Evolutionary conservation across 495 filamentous ascomycete genomes (phyloP).

Genomic region (Durotheca rogersii): DNA sequence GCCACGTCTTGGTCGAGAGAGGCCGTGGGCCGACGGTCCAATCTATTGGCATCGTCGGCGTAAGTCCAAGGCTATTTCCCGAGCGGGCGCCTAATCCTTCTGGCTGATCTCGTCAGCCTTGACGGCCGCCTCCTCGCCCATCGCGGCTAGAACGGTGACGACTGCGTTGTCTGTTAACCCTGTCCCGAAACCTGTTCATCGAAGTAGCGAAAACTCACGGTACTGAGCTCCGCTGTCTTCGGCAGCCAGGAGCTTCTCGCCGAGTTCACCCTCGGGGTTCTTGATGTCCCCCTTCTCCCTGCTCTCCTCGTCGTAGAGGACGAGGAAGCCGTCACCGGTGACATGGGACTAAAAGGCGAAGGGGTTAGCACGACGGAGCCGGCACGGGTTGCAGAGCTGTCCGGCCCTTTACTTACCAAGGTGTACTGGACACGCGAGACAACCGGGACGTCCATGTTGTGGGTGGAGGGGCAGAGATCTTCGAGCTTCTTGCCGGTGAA

Average conservation of each 20-base stretch:
- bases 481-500: constrained; percentile 99
- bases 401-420: constrained; percentile 81
- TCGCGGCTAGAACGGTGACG: constrained; percentile 87
- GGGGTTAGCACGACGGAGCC: constrained; percentile 5
- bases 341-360: constrained; percentile 67
- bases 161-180: constrained; percentile 56
- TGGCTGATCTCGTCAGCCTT: constrained; percentile 76
- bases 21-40: constrained; percentile 1
- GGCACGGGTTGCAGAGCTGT: background rate
- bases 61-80: constrained; percentile 15
- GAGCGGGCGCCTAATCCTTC: constrained; percentile 26
- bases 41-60: constrained; percentile 16
- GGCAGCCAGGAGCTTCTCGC: constrained; percentile 70
- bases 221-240: constrained; percentile 73
- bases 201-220: constrained; percentile 64
- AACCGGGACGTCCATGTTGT: constrained; percentile 99
- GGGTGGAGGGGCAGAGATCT: constrained; percentile 98
- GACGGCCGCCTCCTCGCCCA: constrained; percentile 91
- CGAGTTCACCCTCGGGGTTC: constrained; percentile 84
- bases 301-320: constrained; percentile 72
- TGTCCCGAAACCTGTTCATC: constrained; percentile 22
- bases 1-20: constrained; percentile 24
- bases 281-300: constrained; percentile 89
- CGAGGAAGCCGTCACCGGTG: constrained; percentile 86
- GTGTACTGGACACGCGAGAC: constrained; percentile 88